These are phyloP conservation scores for Puccinia hordei DNA, from an alignment of 1,284 basidiomycete genomes.

Conservation along the genomic window DNA sequence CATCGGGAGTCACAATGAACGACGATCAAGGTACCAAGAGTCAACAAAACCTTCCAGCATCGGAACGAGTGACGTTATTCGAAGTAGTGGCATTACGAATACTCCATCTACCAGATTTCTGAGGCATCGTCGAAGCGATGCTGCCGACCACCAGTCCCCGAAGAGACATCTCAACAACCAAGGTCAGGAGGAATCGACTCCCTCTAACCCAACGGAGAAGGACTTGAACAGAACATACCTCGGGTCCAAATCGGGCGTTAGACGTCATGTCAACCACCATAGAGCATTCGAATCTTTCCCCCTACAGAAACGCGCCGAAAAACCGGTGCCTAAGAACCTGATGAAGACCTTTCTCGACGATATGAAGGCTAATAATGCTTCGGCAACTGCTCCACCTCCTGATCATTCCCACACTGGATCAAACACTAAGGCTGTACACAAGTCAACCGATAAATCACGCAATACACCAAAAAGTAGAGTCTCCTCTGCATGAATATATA, in stretches of 20 bases:
- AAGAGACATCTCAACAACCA: no score
- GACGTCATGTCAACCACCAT: neutral
- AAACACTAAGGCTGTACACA: no score
- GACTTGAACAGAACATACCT: neutral
- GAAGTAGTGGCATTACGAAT: neutral
- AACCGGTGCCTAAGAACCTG: neutral
- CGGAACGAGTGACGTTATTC: neutral
- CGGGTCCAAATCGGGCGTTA: neutral
- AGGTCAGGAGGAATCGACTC: no score
- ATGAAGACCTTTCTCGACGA: conserved; percentile 7
- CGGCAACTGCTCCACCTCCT: neutral
- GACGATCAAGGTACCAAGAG: neutral
- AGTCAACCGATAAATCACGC: no score
- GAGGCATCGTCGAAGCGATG: neutral
- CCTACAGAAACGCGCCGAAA: neutral
- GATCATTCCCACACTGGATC: neutral
- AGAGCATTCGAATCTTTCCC: conserved; percentile 3
- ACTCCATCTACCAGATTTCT: neutral
- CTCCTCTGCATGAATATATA: no score
- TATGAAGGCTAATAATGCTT: neutral
- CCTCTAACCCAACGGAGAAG: neutral
- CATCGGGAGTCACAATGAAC: neutral
- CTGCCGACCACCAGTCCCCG: no score
- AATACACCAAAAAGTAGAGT: no score
- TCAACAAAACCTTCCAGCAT: neutral